These are phyloP conservation scores for Saraca asoca DNA, from an alignment of 331 rosid genomes.

Conservation along the genomic window DNA sequence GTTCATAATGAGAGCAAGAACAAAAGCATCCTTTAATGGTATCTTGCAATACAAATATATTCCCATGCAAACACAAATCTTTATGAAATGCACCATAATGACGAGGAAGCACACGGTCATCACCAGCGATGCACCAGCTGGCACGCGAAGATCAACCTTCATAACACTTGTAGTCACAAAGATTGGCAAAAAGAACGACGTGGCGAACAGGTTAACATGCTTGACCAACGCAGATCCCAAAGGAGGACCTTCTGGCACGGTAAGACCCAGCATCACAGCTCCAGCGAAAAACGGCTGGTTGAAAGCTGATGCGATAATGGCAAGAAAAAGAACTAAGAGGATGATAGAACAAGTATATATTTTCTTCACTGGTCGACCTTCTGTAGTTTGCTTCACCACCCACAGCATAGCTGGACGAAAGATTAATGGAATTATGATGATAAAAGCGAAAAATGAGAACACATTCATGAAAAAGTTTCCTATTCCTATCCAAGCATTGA, in stretches of 20 bases:
- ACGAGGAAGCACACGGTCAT: neutral
- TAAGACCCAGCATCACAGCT: slow-evolving; percentile 43
- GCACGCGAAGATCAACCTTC: slow-evolving; percentile 34
- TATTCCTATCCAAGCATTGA: too few relatives aligned
- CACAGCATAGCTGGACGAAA: slow-evolving; percentile 43
- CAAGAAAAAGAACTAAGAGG: slow-evolving; percentile 21
- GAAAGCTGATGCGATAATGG: neutral
- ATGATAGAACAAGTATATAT: slow-evolving; percentile 17
- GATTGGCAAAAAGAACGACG: slow-evolving; percentile 38
- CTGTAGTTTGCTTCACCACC: slow-evolving; percentile 50
- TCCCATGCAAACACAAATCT: slow-evolving; percentile 19
- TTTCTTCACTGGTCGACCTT: slow-evolving; percentile 46
- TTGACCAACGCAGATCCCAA: slow-evolving; percentile 50
- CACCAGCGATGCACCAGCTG: accelerated
- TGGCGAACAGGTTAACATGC: slow-evolving; percentile 37
- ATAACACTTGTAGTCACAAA: slow-evolving; percentile 39
- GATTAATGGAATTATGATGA: neutral
- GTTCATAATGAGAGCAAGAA: slow-evolving; percentile 48
- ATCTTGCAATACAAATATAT: slow-evolving; percentile 38
- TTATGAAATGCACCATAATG: neutral
- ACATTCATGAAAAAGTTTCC: accelerated
- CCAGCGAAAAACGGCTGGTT: slow-evolving; percentile 36
- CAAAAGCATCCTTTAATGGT: slow-evolving; percentile 42
- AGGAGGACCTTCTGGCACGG: slow-evolving; percentile 61
- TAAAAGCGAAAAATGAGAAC: neutral